Evolutionary conservation across 2,329 filamentous ascomycete species (phyloP), one percentile per base, ranked within the genome.

Genomic region (Colletotrichum costaricense): DNA sequence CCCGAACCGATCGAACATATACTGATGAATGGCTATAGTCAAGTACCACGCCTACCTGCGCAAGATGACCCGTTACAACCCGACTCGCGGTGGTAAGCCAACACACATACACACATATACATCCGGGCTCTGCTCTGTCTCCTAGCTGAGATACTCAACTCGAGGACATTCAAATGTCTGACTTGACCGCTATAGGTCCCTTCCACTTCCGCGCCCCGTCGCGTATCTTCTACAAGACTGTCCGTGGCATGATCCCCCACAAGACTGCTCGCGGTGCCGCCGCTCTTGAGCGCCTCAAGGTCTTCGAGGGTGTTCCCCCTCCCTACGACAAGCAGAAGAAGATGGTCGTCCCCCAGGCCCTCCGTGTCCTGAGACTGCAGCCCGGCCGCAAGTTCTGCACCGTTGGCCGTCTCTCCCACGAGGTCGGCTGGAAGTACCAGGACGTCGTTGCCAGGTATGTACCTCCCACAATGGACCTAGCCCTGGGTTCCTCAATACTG

Each of bases 391-490:
- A 99, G 93, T 99, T 97, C 94, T 99, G 97, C 94, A 97, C 95
- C 79, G 96, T 99, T 81, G 97, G 97, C 81, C 93, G 97, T 88
- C 90, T 99, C 84, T 97, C 94, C 88, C 95, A 98, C 88, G 97
- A 99, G 91, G 97, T 98, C 84, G 97, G 97, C 89, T 99, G 97
- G 97, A 99, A 99, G 91, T 98, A 99, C 93, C 94, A 98, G 92
- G 96, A 98, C 86, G 95, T 99, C 84, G 97, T 99, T 89, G 93
- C 93, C 83, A 95, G 94, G 95, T 98, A 89, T 83, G 2, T 24
- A 24, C 24, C 24, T 24, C 24, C 24, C 24, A 24, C 24, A 24
- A 24, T 24, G 24, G 24, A 24, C 24, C 24, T 24, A 24, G 3
- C 24, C 24, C 24, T 24, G 24, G 24, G 24, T 24, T 24, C 3